Base-by-base conservation (phyloP, 805 yeast genomes). In the Candida maesae region DNA sequence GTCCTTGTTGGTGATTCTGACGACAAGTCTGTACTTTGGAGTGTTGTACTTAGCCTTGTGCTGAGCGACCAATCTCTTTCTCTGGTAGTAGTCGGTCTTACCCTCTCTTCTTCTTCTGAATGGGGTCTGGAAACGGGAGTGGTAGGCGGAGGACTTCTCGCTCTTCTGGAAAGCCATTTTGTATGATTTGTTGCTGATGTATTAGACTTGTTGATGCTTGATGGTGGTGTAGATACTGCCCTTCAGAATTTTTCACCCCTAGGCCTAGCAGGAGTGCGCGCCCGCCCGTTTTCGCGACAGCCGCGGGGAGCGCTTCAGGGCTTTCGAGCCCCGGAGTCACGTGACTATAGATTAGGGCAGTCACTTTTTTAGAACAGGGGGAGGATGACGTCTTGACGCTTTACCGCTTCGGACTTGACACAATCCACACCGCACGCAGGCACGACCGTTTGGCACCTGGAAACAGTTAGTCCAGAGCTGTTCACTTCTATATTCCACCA, bases 31-130 rank as follows among this genome's bases (percentile, higher is more conserved):
- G 87, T 91, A 93, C 81, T 93, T 93, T 76, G 99, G 99, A 68
- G 96, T 71, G 84, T 81, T 83, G 95, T 93, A 93, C 81, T 93
- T 93, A 71, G 96, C 96, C 90, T 93, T 93, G 93, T 91, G 96
- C 80, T 93, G 99, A 66, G 97, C 80, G 67, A 93, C 93, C 69
- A 93, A 79, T 79, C 98, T 89, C 95, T 93, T 93, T 84, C 99
- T 90, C 74, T 93, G 96, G 83, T 90, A 93, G 95, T 90, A 93
- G 74, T 93, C 99, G 70, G 99, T 93, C 83, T 93, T 93, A 79
- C 99, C 99, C 79, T 93, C 97, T 73, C 95, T 87, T 85, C 99
- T 87, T 83, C 99, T 90, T 76, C 99, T 89, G 96, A 90, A 93
- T 59, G 98, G 97, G 72, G 99, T 93, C 81, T 93, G 99, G 95